Evolutionary conservation across 768 basidiomycete genomes (phyloP).

Genomic region (Lyophyllum atratum): DNA sequence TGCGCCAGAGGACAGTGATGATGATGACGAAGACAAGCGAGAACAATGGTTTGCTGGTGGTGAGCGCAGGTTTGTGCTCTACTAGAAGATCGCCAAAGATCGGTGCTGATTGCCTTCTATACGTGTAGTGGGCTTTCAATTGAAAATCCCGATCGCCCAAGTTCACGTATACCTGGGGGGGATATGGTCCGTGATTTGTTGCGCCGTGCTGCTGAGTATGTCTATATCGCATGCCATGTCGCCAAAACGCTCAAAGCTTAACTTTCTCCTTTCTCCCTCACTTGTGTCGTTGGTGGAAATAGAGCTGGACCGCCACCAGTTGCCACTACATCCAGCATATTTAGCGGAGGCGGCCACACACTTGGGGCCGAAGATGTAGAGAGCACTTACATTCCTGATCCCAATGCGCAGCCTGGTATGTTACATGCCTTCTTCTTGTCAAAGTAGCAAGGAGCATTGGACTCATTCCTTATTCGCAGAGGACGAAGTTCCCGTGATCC

Average conservation of each 20-base stretch:
- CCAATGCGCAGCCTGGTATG: slow-evolving; percentile 41
- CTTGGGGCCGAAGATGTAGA: slow-evolving; percentile 91
- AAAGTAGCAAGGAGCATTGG: not conserved
- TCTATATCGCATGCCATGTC: slow-evolving; percentile 12
- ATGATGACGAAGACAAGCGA: slow-evolving; percentile 50
- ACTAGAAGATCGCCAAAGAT: not conserved
- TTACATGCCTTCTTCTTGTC: not conserved
- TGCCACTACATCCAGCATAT: slow-evolving; percentile 33
- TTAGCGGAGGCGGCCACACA: slow-evolving; percentile 76
- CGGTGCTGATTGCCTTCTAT: not conserved
- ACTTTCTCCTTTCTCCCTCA: not conserved
- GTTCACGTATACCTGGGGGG: slow-evolving; percentile 48
- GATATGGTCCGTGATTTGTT: slow-evolving; percentile 71
- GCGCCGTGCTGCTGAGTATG: slow-evolving; percentile 79
- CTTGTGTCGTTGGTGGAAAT: slow-evolving; percentile 4
- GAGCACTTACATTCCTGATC: slow-evolving; percentile 76
- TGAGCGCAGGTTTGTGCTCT: slow-evolving; percentile 69
- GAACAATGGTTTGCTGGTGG: slow-evolving; percentile 94
- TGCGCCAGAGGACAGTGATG: slow-evolving; percentile 35
- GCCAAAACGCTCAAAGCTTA: not conserved
- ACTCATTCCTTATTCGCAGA: slow-evolving; percentile 1
- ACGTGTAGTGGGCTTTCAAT: slow-evolving; percentile 78
- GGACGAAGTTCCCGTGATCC: slow-evolving; percentile 58
- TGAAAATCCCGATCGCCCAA: slow-evolving; percentile 71
- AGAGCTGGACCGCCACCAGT: slow-evolving; percentile 40